Base-by-base conservation (phyloP, 164 flowering plant species). In the Tetrastigma voinierianum region DNA sequence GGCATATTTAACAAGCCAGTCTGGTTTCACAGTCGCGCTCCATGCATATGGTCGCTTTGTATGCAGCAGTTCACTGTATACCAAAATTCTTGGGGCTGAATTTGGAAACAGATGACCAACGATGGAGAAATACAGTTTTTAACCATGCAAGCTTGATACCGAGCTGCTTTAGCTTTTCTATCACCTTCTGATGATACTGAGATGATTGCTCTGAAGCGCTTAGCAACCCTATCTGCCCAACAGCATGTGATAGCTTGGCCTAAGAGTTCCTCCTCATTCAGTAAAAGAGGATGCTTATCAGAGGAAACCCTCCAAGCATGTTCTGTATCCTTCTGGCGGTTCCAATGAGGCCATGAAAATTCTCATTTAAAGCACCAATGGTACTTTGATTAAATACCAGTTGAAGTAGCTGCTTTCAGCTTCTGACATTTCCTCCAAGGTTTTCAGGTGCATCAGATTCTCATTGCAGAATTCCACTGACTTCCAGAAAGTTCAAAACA, bases 381-480 rank as follows among this genome's bases (percentile, higher is more conserved):
- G 57, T 49, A 48, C 70, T 78, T 49, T 82, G 87, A 69, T 68
- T 75, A 65, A 87, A 87, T 13, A 93, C 88, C 61, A 95, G 69
- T 61, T 78, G 83, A 66, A 92, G 93, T 45, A 93, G 82, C 78
- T 89, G 97, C 72, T 85, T 88, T 76, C 97, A 95, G 81, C 75
- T 95, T 92, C n/a, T 62, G 96, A 92, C 97, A 92, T 95, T 67
- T 95, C 99, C 70, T 90, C 93, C 97, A 95, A 87, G 16, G 94
- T 92, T 76, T 95, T 92, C 51, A 79, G 69, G 68, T 90, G 87
- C 68, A 95, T 65, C 4, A 77, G 73, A 76, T 86, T 71, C 47
- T 81, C 83, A 25, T 65, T 64, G 74, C 98, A 90, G 82, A 93
- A 96, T 24, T 83, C 84, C 23, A 44, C 67, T 8, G 87, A 65